phyloP scores from a whole-genome alignment of 495 filamentous ascomycete species.

The Talaromyces nanjingensis region DNA sequence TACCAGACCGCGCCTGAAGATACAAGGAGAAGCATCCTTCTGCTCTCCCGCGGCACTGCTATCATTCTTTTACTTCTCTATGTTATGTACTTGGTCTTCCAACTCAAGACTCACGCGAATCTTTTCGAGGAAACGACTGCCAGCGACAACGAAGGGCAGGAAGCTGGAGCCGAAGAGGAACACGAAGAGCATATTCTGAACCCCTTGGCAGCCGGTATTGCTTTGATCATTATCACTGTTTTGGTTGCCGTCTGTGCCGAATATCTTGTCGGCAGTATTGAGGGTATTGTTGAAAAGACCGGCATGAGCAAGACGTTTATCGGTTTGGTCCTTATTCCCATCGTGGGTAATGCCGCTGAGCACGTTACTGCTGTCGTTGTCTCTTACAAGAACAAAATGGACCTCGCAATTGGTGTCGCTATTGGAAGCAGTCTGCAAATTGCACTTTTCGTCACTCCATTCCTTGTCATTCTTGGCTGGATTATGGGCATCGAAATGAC shows the following conservation, averaged over 20 bases:
- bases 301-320: constrained; percentile 95
- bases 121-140: constrained; percentile 67
- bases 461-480: constrained; percentile 89
- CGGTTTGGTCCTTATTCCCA: constrained; percentile 89
- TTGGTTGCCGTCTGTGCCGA: constrained; percentile 89
- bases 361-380: constrained; percentile 94
- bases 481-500: constrained; percentile 80
- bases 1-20: constrained; percentile 21
- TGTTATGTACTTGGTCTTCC: constrained; percentile 84
- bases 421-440: constrained; percentile 94
- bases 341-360: constrained; percentile 96
- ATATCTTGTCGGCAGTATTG: constrained; percentile 89
- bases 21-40: constrained; percentile 58
- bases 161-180: constrained; percentile 25
- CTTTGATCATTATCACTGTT: constrained; percentile 71
- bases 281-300: constrained; percentile 72
- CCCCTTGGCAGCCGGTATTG: constrained; percentile 63
- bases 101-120: constrained; percentile 71
- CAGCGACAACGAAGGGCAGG: constrained; percentile 3
- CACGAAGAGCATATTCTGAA: constrained; percentile 55
- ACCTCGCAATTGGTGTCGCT: constrained; percentile 88
- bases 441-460: constrained; percentile 84
- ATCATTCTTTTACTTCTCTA: constrained; percentile 87
- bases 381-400: constrained; percentile 94
- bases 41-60: constrained; percentile 83